These are phyloP conservation scores for Taphrina communis DNA, from an alignment of 1,139 yeast genomes.

Conservation along the genomic window DNA sequence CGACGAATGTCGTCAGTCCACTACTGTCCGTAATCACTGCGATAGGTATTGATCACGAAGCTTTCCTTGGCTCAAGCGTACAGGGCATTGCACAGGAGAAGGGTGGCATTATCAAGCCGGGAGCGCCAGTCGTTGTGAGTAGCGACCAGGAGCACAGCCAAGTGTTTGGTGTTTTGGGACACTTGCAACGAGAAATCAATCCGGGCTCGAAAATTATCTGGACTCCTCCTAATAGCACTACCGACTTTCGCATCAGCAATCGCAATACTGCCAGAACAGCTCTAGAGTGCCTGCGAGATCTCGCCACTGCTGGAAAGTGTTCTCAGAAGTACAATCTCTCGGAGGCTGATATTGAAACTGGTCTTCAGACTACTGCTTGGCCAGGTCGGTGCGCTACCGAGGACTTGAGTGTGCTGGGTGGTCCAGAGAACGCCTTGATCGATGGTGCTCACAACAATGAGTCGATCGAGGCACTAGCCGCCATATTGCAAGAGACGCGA, in stretches of 20 bases:
- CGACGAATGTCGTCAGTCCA: constrained; percentile 88
- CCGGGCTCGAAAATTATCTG: constrained; percentile 27
- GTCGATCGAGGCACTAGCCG: constrained; percentile 53
- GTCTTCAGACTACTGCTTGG: constrained; percentile 77
- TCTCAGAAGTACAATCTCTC: constrained; percentile 50
- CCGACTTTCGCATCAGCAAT: constrained; percentile 28
- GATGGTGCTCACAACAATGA: constrained; percentile 98
- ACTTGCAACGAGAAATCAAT: constrained; percentile 67
- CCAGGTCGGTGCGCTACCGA: constrained; percentile 91
- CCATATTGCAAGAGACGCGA: not conserved
- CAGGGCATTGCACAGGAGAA: constrained; percentile 95
- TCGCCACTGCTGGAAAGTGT: constrained; percentile 45
- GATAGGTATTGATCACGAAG: constrained; percentile 90
- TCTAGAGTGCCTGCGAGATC: constrained; percentile 46
- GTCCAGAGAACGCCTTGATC: constrained; percentile 68
- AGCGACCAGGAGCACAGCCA: constrained; percentile 58
- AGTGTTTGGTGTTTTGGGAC: constrained; percentile 54
- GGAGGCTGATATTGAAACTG: constrained; percentile 64
- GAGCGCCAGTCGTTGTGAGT: constrained; percentile 70
- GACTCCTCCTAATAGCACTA: constrained; percentile 27
- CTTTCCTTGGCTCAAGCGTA: constrained; percentile 84
- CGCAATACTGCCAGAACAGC: constrained; percentile 31
- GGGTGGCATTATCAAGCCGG: constrained; percentile 83
- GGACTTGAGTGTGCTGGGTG: constrained; percentile 55
- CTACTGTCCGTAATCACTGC: constrained; percentile 84